Evolutionary conservation across 768 basidiomycete genomes (phyloP).

Genomic region (Agaricus sinodeliciosus): DNA sequence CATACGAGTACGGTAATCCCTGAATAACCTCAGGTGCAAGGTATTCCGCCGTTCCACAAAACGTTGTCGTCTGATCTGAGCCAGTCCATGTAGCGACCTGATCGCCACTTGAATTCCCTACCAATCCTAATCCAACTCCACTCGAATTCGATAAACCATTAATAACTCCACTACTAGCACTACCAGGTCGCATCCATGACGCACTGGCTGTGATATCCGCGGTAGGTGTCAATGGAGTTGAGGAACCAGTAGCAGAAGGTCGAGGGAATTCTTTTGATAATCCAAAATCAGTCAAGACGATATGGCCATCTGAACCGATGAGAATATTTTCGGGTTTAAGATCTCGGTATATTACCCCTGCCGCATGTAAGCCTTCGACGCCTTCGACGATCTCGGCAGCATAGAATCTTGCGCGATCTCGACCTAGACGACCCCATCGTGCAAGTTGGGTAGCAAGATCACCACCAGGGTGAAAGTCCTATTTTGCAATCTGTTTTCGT

Average conservation of each 20-base stretch:
- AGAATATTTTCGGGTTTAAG: conserved; percentile 97
- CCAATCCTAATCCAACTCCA: not conserved
- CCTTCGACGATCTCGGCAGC: conserved; percentile 97
- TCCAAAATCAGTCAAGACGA: conserved; percentile 96
- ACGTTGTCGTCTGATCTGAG: conserved; percentile 71
- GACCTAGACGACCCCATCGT: conserved; percentile 88
- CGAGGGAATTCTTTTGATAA: conserved; percentile 87
- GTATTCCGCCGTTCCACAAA: conserved; percentile 96
- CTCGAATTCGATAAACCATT: conserved; percentile 20
- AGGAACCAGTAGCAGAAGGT: conserved; percentile 24
- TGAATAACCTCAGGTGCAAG: conserved; percentile 96
- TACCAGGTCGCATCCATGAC: conserved; percentile 57
- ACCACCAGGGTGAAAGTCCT: conserved; percentile 95
- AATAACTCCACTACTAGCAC: conserved; percentile 10
- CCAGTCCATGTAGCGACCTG: conserved; percentile 34
- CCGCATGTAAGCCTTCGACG: conserved; percentile 87
- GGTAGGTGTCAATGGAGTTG: conserved; percentile 54
- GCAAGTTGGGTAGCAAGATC: conserved; percentile 97
- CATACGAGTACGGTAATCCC: conserved; percentile 83
- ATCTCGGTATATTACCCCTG: conserved; percentile 96
- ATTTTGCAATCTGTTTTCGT: not conserved
- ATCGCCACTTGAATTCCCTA: conserved; percentile 18
- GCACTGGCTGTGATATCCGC: conserved; percentile 49
- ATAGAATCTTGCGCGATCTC: conserved; percentile 94
- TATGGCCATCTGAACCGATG: conserved; percentile 90